These are phyloP conservation scores for Ochromonas danica DNA, from an alignment of 108 stramenopile genomes.

Conservation along the genomic window DNA sequence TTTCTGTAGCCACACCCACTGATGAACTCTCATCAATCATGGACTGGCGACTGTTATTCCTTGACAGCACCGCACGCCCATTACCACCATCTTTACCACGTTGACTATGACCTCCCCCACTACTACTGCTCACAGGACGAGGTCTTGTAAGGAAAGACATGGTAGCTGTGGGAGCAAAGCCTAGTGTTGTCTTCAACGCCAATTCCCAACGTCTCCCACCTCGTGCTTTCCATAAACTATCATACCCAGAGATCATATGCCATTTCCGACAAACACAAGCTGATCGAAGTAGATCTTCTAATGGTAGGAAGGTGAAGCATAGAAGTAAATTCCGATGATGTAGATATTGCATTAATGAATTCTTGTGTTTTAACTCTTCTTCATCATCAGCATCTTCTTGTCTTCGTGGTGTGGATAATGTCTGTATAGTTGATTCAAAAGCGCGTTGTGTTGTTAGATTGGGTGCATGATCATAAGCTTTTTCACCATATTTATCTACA, in stretches of 20 bases:
- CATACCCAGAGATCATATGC: not conserved
- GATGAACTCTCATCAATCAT: no score
- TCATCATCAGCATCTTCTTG: not conserved
- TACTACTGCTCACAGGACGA: no score
- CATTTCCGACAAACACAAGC: slow-evolving; percentile 32
- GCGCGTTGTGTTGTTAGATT: not conserved
- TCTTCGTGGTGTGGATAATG: no score
- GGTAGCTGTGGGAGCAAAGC: slow-evolving; percentile 29
- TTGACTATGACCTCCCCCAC: no score
- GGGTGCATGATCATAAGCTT: slow-evolving; percentile 7
- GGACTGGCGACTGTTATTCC: no score
- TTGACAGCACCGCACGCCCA: no score
- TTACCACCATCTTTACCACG: no score
- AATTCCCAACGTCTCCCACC: slow-evolving; percentile 26
- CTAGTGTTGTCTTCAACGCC: slow-evolving; percentile 20
- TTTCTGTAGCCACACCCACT: no score
- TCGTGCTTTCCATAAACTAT: not conserved
- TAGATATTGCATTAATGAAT: not conserved
- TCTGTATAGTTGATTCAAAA: not conserved
- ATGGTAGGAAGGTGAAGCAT: not conserved
- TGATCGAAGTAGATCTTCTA: not conserved
- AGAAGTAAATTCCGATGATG: not conserved
- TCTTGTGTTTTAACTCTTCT: not conserved
- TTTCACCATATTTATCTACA: slow-evolving; percentile 19
- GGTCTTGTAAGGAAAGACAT: no score